These are phyloP conservation scores for Scleroderma citrinum DNA, from an alignment of 768 basidiomycete species.

Conservation along the genomic window DNA sequence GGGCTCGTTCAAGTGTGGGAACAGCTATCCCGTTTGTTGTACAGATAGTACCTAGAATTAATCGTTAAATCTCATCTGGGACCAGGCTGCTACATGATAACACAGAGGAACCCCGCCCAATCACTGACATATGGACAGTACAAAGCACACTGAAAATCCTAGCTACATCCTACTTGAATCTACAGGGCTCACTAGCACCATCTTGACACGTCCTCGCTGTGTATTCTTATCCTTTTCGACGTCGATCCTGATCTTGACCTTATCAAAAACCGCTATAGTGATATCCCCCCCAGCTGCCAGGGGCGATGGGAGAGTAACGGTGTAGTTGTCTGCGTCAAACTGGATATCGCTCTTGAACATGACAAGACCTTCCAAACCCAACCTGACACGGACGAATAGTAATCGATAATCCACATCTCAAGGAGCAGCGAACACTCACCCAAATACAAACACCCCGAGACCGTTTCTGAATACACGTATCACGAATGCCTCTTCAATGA, in stretches of 20 bases:
- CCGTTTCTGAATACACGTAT: conserved; percentile 94
- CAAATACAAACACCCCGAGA: conserved; percentile 90
- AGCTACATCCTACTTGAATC: conserved; percentile 43
- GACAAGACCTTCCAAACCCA: conserved; percentile 91
- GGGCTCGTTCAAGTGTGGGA: too few species aligned
- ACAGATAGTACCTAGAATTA: too few species aligned
- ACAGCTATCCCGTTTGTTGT: too few species aligned
- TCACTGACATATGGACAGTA: too few species aligned
- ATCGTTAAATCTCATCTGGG: too few species aligned
- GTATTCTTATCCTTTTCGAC: conserved; percentile 96
- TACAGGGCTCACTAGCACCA: conserved; percentile 66
- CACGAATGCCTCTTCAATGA: conserved; percentile 84
- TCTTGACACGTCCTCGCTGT: conserved; percentile 83
- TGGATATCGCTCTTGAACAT: conserved; percentile 87
- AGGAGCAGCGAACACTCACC: conserved; percentile 47
- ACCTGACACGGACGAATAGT: conserved; percentile 36
- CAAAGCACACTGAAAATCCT: neutral
- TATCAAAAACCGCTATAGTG: conserved; percentile 86
- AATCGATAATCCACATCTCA: neutral
- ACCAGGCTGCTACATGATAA: too few species aligned
- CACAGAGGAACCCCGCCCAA: too few species aligned
- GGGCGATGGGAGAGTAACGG: conserved; percentile 58
- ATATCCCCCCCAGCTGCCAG: conserved; percentile 34
- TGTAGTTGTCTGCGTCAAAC: conserved; percentile 90
- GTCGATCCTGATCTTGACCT: conserved; percentile 82